phyloP scores from a whole-genome alignment of 1,284 basidiomycete genomes.

The Apiotrichum veenhuisii region DNA sequence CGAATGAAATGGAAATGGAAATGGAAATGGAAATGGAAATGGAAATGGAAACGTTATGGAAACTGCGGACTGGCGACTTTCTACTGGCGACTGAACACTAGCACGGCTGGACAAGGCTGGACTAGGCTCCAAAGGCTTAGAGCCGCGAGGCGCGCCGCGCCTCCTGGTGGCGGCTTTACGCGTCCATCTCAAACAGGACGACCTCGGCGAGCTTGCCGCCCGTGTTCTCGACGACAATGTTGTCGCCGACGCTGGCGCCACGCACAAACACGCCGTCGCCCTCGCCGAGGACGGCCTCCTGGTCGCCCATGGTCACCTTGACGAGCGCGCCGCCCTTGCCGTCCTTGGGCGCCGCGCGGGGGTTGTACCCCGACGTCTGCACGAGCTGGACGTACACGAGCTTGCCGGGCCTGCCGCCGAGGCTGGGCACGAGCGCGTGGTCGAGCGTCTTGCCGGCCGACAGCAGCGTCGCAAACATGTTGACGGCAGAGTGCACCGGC shows the following conservation, averaged over 20 bases:
- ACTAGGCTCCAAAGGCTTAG: no score
- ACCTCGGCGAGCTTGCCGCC: slow-evolving; percentile 63
- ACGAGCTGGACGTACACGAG: slow-evolving; percentile 54
- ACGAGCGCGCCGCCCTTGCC: slow-evolving; percentile 24
- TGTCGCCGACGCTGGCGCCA: slow-evolving; percentile 54
- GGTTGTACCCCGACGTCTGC: slow-evolving; percentile 72
- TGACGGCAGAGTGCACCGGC: slow-evolving; percentile 54
- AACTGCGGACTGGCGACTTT: no score
- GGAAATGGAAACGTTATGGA: no score
- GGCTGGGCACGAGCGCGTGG: slow-evolving; percentile 56
- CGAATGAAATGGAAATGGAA: no score
- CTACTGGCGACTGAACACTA: no score
- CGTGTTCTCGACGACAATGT: slow-evolving; percentile 56
- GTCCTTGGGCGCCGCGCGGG: slow-evolving; percentile 44
- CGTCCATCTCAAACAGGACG: slow-evolving; percentile 66
- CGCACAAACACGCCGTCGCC: slow-evolving; percentile 70
- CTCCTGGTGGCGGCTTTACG: no score
- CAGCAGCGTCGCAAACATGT: slow-evolving; percentile 61
- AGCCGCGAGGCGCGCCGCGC: no score
- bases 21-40: no score
- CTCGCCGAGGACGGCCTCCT: slow-evolving; percentile 55
- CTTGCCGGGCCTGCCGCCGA: slow-evolving; percentile 24
- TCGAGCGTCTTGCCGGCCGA: slow-evolving; percentile 56
- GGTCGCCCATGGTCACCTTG: slow-evolving; percentile 40
- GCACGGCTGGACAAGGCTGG: no score